phyloP scores from a whole-genome alignment of 129 eudicot species.

The Heracleum sosnowskyi region DNA sequence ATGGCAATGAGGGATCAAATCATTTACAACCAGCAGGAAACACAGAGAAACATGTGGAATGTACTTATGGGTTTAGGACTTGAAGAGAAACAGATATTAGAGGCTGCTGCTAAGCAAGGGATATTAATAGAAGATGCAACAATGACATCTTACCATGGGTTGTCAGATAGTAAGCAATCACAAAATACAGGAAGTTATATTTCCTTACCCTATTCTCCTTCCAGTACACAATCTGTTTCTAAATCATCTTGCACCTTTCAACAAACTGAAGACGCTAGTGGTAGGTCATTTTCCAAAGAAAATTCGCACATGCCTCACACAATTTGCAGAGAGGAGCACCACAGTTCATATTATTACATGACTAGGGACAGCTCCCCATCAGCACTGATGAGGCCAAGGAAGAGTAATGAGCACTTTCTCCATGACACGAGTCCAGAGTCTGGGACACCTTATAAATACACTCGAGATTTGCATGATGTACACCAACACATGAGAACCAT shows the following conservation, averaged over 20 bases:
- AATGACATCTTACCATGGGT: slow-evolving; percentile 27
- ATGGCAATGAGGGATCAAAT: slow-evolving; percentile 91
- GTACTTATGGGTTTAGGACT: slow-evolving; percentile 67
- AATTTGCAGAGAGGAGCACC: slow-evolving; percentile 60
- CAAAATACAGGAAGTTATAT: slow-evolving; percentile 19
- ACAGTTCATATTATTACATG: slow-evolving; percentile 46
- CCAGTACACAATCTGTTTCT: slow-evolving; percentile 12
- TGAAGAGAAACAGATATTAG: slow-evolving; percentile 53
- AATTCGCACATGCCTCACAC: slow-evolving; percentile 25
- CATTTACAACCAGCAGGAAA: slow-evolving; percentile 72
- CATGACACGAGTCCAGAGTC: slow-evolving; percentile 18
- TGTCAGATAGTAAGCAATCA: slow-evolving; percentile 19
- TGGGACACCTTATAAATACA: slow-evolving; percentile 16
- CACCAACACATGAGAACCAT: slow-evolving; percentile 13
- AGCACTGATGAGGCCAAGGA: slow-evolving; percentile 19
- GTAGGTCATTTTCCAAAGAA: slow-evolving; percentile 26
- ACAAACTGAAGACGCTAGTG: slow-evolving; percentile 22
- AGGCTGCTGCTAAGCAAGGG: slow-evolving; percentile 73
- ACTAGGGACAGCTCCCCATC: slow-evolving; percentile 41
- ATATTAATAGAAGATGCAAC: slow-evolving; percentile 68
- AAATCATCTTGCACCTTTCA: slow-evolving; percentile 30
- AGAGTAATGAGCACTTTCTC: slow-evolving; percentile 28
- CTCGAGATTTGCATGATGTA: slow-evolving; percentile 13
- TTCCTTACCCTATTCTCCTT: slow-evolving; percentile 22
- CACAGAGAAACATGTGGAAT: slow-evolving; percentile 72